Evolutionary conservation across 495 filamentous ascomycete species (phyloP).

Genomic region (Penicillium canescens): DNA sequence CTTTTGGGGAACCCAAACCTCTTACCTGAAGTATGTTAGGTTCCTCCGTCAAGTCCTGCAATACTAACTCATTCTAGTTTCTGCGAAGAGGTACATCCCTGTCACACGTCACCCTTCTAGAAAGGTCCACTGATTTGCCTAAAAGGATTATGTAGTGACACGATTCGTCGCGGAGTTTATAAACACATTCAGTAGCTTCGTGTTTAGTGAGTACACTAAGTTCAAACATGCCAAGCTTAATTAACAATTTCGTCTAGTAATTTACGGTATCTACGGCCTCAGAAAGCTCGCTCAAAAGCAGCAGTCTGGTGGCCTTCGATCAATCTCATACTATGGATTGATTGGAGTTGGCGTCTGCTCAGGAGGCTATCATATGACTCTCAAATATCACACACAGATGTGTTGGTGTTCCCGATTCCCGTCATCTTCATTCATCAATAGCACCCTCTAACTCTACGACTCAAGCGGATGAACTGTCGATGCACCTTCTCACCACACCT

Average conservation of each 20-base stretch:
- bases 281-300: constrained; percentile 16
- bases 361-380: constrained; percentile 31
- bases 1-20: constrained; percentile 33
- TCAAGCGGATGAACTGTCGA: constrained; percentile 34
- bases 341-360: constrained; percentile 36
- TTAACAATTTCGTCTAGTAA: constrained; percentile 8
- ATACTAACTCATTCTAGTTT: constrained; percentile 22
- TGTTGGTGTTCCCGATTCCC: constrained; percentile 14
- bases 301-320: constrained; percentile 16
- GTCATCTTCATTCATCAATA: not conserved
- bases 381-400: constrained; percentile 40
- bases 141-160: constrained; percentile 33
- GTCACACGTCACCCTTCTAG: not conserved
- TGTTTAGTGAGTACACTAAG: constrained; percentile 23
- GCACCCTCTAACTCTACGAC: not conserved
- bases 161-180: constrained; percentile 38
- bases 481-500: constrained; percentile 37
- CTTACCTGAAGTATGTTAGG: constrained; percentile 31
- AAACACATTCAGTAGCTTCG: constrained; percentile 31
- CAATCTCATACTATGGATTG: constrained; percentile 30
- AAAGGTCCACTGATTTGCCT: not conserved
- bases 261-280: constrained; percentile 29
- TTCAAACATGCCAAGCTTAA: not conserved
- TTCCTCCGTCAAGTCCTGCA: not conserved
- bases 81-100: constrained; percentile 30